Conservation (phyloP, 2,329 filamentous ascomycete species). For the Macrophomina phaseolina region DNA sequence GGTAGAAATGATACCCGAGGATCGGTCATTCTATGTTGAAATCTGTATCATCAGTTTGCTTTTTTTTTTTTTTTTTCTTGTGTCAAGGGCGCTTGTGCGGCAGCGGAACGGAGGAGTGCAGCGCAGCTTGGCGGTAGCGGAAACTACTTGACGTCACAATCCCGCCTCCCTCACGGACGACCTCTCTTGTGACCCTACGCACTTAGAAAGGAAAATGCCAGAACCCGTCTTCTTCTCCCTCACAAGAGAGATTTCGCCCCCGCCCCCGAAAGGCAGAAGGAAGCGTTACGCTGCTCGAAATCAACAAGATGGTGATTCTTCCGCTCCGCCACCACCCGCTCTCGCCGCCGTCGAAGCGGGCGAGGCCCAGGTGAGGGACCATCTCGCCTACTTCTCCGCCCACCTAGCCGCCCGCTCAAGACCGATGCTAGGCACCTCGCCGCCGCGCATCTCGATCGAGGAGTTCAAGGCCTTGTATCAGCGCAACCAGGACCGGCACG, state of each 20-base stretch:
- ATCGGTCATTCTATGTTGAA: constrained; percentile 5
- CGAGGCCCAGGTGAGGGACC: constrained; percentile 52
- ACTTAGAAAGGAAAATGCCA: not conserved
- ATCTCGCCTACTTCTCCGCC: constrained; percentile 55
- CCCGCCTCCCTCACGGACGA: not conserved
- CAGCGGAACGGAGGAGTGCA: not conserved
- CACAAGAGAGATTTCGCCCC: not conserved
- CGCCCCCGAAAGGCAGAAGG: not conserved
- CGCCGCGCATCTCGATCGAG: constrained; percentile 47
- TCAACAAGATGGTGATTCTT: too few relatives aligned
- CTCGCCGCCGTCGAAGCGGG: constrained; percentile 60
- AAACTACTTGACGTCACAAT: not conserved
- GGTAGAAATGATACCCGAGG: constrained; percentile 24
- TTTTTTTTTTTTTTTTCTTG: too few relatives aligned
- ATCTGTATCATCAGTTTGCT: too few relatives aligned
- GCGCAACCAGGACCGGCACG: constrained; percentile 52
- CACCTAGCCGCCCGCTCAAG: constrained; percentile 45
- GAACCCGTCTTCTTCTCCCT: not conserved
- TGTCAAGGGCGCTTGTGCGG: not conserved
- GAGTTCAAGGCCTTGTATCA: constrained; percentile 55
- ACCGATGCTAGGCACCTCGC: constrained; percentile 23
- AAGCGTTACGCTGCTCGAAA: not conserved
- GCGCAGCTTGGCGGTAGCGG: not conserved
- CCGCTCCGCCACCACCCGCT: constrained; percentile 28
- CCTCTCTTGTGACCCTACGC: not conserved